Evolutionary conservation across 1,284 basidiomycete genomes (phyloP).

Genomic region (Sporisorium iseilematis-ciliati): DNA sequence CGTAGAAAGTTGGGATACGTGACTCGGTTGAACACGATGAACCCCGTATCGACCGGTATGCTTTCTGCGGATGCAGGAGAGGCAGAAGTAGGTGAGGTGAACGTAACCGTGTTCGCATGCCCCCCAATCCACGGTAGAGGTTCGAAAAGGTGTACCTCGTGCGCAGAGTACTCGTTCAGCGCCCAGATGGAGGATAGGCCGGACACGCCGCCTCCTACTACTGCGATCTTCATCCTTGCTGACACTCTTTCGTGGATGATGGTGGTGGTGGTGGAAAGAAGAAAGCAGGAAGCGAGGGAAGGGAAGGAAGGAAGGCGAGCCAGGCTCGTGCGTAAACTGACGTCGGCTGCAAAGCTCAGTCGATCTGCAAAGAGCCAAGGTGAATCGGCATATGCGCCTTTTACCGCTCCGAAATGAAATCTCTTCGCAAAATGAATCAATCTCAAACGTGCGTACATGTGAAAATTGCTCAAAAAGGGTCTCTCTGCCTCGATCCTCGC

Average conservation of each 20-base stretch:
- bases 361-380: too few relatives aligned
- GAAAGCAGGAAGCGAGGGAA: not conserved
- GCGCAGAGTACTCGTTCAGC: constrained; percentile 83
- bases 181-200: constrained; percentile 83
- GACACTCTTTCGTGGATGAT: not conserved
- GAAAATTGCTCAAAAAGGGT: too few relatives aligned
- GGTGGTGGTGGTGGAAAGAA: not conserved
- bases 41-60: constrained; percentile 53
- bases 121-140: constrained; percentile 79
- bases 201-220: constrained; percentile 83
- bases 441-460: too few relatives aligned
- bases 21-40: constrained; percentile 78
- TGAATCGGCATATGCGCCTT: too few relatives aligned
- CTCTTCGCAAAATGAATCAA: too few relatives aligned
- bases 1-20: constrained; percentile 86
- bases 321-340: not conserved
- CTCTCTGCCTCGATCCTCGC: too few relatives aligned
- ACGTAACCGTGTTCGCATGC: constrained; percentile 82
- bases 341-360: too few relatives aligned
- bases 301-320: not conserved
- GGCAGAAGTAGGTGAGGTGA: constrained; percentile 69
- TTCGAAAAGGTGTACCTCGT: constrained; percentile 84
- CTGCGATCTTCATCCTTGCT: constrained; percentile 73
- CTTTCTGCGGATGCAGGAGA: constrained; percentile 12
- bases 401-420: too few relatives aligned